Percentiles rank a stretch among this genome's conserved stretches.
phyloP scores from a whole-genome alignment of 768 basidiomycete species.

The Leccinum boreale region DNA sequence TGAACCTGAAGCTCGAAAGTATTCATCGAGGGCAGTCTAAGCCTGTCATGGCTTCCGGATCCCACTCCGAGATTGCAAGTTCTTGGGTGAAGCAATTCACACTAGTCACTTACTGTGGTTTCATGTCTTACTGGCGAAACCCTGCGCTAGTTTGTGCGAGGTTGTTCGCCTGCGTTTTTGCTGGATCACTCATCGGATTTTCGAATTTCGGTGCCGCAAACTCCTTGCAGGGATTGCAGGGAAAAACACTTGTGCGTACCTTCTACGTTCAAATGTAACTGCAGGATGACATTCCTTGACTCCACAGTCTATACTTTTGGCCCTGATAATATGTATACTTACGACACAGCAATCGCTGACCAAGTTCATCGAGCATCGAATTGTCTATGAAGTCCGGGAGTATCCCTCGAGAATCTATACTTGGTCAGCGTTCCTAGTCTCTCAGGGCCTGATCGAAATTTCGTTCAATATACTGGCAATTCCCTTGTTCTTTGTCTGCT shows the following conservation, averaged over 20 bases:
- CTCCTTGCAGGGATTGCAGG: constrained; percentile 40
- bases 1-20: constrained; percentile 41
- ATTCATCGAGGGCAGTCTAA: constrained; percentile 40
- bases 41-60: constrained; percentile 16
- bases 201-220: constrained; percentile 39
- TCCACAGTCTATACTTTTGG: constrained; percentile 49
- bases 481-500: constrained; percentile 43
- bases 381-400: constrained; percentile 62
- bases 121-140: constrained; percentile 37
- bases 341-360: constrained; percentile 59
- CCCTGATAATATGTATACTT: constrained; percentile 40
- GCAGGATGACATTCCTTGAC: not conserved
- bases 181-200: constrained; percentile 40
- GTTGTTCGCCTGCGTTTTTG: constrained; percentile 32
- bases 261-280: not conserved
- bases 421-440: constrained; percentile 56
- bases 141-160: constrained; percentile 41
- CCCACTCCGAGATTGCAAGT: constrained; percentile 34
- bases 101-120: constrained; percentile 32
- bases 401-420: constrained; percentile 60
- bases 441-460: constrained; percentile 46
- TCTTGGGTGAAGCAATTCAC: constrained; percentile 37
- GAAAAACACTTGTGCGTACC: constrained; percentile 39
- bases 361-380: constrained; percentile 52
- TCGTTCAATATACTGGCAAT: constrained; percentile 42